Base-by-base conservation (phyloP, 1,284 basidiomycete species). In the Tetrapyrgos nigripes region DNA sequence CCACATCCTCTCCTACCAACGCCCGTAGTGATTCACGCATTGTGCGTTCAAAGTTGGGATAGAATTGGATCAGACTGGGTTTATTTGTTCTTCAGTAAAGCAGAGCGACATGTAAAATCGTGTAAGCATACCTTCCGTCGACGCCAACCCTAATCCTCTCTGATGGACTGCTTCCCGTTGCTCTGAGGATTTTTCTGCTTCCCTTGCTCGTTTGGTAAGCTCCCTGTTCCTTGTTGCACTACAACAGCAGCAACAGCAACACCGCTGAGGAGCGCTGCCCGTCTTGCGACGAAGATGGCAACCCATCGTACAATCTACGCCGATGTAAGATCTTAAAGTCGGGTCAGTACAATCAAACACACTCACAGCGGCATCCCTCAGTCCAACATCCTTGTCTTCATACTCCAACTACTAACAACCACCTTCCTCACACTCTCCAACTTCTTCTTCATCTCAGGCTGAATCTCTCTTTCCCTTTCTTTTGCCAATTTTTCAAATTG, bases 181-280 rank as follows among this genome's bases (percentile, higher is more conserved):
- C 70, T 70, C 54, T 77, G n/a, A n/a, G n/a, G n/a, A n/a, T n/a
- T 68, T 23, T 64, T 57, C 1, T 75, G 76, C 27, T 79, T 79
- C 19, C 79, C 80, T 26, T 70, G 63, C 58, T 72, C 62, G 58
- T 76, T 77, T 66, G 76, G 72, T 73, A 86, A 67, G 14, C 68
- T 74, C 3, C 83, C 85, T 44, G 77, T 75, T 72, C 88, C 88
- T 1, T 94, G 97, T 73, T 98, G 94, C 46, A 91, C 77, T 23
- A 98, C 78, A 10, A 94, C 85, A 1, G 95, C 89, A 6, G 95
- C 95, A 19, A 99, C 85, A 1, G 95, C 96, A 52, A 90, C 88
- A 2, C 90, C 94, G 53, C 94, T 94, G 58, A 99, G 76, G 31
- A 87, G 76, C 27, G 93, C 93, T 0, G 95, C 96, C 13, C 97